phyloP scores from a whole-genome alignment of 805 yeast genomes.

The Spencermartinsiella europaea region DNA sequence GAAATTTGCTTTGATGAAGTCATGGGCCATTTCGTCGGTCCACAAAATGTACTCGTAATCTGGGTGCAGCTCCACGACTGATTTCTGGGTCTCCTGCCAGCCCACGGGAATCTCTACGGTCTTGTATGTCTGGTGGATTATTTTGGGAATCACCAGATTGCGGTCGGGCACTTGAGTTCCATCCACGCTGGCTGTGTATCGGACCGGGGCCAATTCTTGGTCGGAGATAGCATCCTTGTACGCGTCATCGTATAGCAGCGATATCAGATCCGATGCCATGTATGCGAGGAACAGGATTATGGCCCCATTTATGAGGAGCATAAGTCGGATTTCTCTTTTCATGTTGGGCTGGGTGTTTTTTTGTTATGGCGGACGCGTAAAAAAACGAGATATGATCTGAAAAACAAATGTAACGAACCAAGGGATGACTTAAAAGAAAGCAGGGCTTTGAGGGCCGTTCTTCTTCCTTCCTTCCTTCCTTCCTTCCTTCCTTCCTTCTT shows the following conservation, averaged over 20 bases:
- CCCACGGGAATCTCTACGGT: constrained; percentile 69
- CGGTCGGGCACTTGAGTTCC: constrained; percentile 9
- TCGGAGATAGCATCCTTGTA: constrained; percentile 57
- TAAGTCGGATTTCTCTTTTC: constrained; percentile 19
- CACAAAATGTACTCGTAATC: constrained; percentile 79
- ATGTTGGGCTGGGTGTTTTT: constrained; percentile 8
- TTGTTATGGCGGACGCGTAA: background rate
- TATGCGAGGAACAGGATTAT: constrained; percentile 44
- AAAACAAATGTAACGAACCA: too few species aligned
- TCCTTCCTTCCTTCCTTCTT: too few species aligned
- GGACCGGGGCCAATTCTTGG: constrained; percentile 54
- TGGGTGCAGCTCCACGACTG: constrained; percentile 73
- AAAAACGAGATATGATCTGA: background rate
- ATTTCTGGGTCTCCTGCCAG: constrained; percentile 75
- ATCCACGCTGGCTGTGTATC: constrained; percentile 31
- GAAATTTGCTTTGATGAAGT: constrained; percentile 71
- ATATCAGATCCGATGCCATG: constrained; percentile 64
- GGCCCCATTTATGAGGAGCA: constrained; percentile 21
- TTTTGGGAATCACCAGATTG: constrained; percentile 65
- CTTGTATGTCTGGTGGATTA: constrained; percentile 91
- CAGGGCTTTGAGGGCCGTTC: too few species aligned
- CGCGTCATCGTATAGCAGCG: constrained; percentile 69
- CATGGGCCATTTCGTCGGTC: constrained; percentile 82
- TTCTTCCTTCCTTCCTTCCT: too few species aligned
- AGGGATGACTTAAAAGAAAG: too few species aligned